Evolutionary conservation across 495 filamentous ascomycete species (phyloP), one percentile per base, ranked within the genome.

Genomic region (Xylaria cubensis): DNA sequence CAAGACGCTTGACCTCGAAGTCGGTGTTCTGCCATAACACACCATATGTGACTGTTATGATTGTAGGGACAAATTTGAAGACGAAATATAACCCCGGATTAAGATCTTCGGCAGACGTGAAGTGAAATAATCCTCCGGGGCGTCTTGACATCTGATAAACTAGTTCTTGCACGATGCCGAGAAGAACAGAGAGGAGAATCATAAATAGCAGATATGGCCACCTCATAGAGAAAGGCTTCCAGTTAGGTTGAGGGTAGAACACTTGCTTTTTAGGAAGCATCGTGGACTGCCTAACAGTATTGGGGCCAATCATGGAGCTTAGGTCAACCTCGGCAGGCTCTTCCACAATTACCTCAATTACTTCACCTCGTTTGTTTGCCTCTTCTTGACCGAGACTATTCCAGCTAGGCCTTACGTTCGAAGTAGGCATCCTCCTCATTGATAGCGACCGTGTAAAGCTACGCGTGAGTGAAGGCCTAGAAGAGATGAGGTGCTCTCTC

Each of bases 21-120:
- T 93, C 91, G 58, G 89, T 88, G 56, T 91, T 84, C 77, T 93
- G 91, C 91, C 91, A 94, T 21, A 94, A 68, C 17, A 94, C 88
- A 77, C 92, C 92, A 74, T 90, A 94, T 0, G 86, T 82, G 48
- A 94, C 92, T 59, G 89, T 87, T 29, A 92, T 79, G 5, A 93
- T 75, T 0, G 89, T 92, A 0, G 92, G 92, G 26, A 92, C 81
- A 75, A 94, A 93, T 74, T 92, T 93, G 85, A 92, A 89, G 53
- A 86, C 81, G 73, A 93, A 92, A 76, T 92, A 94, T 15, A 85
- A 72, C 39, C 79, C 74, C 3, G 85, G 73, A 6, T 83, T 80
- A 9, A 94, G 80, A 12, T 89, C 82, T 19, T 80, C 71, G 4
- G 90, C 86, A 0, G 76, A 73, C 5, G 80, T 82, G 78, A 92